These are phyloP conservation scores for Diaporthe humulicola DNA, from an alignment of 2,329 filamentous ascomycete species.

Conservation along the genomic window DNA sequence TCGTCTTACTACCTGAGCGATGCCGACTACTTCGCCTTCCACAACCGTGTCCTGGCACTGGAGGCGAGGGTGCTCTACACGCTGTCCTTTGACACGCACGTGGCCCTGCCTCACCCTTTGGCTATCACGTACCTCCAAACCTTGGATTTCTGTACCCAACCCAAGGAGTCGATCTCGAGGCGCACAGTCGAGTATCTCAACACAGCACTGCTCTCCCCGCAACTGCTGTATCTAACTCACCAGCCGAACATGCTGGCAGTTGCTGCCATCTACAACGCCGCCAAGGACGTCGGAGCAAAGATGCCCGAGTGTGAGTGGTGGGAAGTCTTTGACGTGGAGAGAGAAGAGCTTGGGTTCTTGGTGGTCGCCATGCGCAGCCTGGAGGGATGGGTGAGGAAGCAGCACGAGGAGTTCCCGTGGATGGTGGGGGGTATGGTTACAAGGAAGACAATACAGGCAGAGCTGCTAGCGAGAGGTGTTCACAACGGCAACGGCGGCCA, in stretches of 20 bases:
- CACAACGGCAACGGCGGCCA: slow-evolving; percentile 47
- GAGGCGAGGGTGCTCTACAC: slow-evolving; percentile 83
- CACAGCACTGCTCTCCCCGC: slow-evolving; percentile 85
- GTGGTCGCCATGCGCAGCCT: slow-evolving; percentile 88
- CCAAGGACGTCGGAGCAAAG: slow-evolving; percentile 80
- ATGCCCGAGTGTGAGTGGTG: slow-evolving; percentile 92
- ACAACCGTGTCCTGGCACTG: slow-evolving; percentile 75
- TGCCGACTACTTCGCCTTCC: slow-evolving; percentile 75
- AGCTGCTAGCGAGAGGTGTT: slow-evolving; percentile 68
- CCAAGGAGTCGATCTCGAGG: slow-evolving; percentile 68
- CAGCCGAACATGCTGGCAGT: slow-evolving; percentile 89
- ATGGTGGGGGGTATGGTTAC: slow-evolving; percentile 67
- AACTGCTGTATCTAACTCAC: slow-evolving; percentile 91
- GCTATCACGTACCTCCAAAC: slow-evolving; percentile 94
- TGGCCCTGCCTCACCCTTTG: slow-evolving; percentile 86
- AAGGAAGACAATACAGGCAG: slow-evolving; percentile 68
- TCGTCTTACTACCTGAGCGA: slow-evolving; percentile 79
- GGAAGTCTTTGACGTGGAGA: slow-evolving; percentile 97
- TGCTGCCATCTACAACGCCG: slow-evolving; percentile 91
- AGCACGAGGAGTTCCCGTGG: slow-evolving; percentile 68
- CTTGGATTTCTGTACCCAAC: slow-evolving; percentile 70
- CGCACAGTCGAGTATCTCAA: slow-evolving; percentile 86
- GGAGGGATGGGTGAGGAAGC: slow-evolving; percentile 74
- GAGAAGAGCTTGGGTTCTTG: slow-evolving; percentile 93
- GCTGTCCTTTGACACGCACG: slow-evolving; percentile 86